A percentile compares a stretch with the other conserved stretches of the same genome.
Evolutionary conservation across 1,284 basidiomycete species (phyloP).

Genomic region (Ustilago lituana): DNA sequence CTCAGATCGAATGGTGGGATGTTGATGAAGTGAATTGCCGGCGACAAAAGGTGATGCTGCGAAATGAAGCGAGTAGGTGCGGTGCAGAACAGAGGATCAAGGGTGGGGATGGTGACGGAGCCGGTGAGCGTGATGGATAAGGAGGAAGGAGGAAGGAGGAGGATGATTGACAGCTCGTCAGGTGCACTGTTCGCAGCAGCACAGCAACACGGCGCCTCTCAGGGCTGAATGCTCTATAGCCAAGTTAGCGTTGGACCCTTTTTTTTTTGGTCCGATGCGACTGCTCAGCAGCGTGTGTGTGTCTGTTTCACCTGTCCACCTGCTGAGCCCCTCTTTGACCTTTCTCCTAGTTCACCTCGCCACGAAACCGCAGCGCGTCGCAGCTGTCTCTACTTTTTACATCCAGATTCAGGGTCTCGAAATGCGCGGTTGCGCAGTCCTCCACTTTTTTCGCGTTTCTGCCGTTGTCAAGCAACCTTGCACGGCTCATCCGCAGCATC

Average conservation of each 20-base stretch:
- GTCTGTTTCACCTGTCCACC: constrained; percentile 4
- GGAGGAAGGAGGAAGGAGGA: neutral
- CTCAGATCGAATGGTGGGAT: neutral
- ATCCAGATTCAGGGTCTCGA: constrained; percentile 20
- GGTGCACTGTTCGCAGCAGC: constrained; percentile 2
- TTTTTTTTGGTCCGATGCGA: no score
- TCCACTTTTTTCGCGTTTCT: constrained; percentile 5
- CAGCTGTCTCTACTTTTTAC: neutral
- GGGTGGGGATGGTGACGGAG: neutral
- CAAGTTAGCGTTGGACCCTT: constrained; percentile 11
- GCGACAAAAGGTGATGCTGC: no score
- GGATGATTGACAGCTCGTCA: constrained; percentile 1
- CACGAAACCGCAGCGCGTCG: no score
- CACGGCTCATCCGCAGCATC: neutral
- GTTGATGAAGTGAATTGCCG: constrained; percentile 9
- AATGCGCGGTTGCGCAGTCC: constrained; percentile 7
- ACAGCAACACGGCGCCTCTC: no score
- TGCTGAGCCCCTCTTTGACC: constrained; percentile 5
- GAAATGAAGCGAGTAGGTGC: constrained; percentile 2
- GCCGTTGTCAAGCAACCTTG: neutral
- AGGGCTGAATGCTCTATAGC: constrained; percentile 1
- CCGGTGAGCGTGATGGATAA: neutral
- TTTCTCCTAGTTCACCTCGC: no score
- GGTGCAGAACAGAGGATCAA: neutral
- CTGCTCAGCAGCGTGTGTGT: no score